Conservation (phyloP, 352 stramenopile species). For the Globisporangium parvum region DNA sequence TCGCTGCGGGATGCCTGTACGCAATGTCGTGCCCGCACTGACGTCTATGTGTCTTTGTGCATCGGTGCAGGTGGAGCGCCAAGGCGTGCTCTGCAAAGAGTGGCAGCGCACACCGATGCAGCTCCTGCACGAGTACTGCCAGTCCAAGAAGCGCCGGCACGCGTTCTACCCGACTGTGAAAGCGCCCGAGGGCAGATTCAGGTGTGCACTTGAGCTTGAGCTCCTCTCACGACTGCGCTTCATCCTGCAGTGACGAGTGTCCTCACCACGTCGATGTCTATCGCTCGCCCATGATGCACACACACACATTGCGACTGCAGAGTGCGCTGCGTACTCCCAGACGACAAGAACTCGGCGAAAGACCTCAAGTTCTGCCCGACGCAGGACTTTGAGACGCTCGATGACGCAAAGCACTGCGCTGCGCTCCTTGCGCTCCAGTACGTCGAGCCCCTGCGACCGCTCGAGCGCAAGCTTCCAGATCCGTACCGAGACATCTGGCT, state of each 20-base stretch:
- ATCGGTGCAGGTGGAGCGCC: conserved; percentile 35
- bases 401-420: conserved; percentile 91
- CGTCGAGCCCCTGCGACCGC: conserved; percentile 89
- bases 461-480: conserved; percentile 95
- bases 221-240: not conserved
- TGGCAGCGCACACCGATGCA: conserved; percentile 92
- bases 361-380: conserved; percentile 91
- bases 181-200: conserved; percentile 27
- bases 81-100: conserved; percentile 90
- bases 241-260: no score
- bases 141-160: conserved; percentile 87
- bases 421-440: conserved; percentile 93
- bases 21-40: not conserved
- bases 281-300: not conserved
- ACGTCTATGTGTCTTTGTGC: not conserved
- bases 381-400: conserved; percentile 70
- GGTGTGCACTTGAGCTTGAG: conserved; percentile 9
- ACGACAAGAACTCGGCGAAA: conserved; percentile 92
- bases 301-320: conserved; percentile 11
- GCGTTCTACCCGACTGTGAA: conserved; percentile 58
- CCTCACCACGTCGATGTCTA: not conserved
- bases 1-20: not conserved
- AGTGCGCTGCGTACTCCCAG: conserved; percentile 86
- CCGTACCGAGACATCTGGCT: conserved; percentile 94
- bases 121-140: conserved; percentile 92